Evolutionary conservation across 2,329 filamentous ascomycete genomes (phyloP).

Genomic region (Aspergillus awamori): DNA sequence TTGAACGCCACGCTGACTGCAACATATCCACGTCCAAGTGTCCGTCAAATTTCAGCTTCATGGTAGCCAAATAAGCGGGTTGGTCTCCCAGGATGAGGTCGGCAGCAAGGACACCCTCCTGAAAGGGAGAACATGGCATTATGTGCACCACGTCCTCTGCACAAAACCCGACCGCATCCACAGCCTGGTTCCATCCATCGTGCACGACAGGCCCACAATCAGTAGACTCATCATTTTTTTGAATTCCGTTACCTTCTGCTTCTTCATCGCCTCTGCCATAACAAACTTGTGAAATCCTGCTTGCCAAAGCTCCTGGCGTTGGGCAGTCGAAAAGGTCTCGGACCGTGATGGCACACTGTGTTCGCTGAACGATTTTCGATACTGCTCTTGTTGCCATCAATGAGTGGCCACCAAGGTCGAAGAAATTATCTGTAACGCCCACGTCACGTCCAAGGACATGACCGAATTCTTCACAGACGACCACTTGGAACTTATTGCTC

Average conservation of each 20-base stretch:
- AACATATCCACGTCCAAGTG: neutral
- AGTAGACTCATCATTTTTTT: too few relatives aligned
- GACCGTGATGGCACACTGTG: neutral
- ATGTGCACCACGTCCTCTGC: neutral
- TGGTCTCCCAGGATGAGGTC: neutral
- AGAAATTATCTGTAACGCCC: conserved; percentile 8
- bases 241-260: neutral
- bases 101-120: conserved; percentile 8
- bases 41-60: neutral
- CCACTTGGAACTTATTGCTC: neutral
- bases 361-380: neutral
- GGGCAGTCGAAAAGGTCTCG: conserved; percentile 6
- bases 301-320: conserved; percentile 2
- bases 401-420: conserved; percentile 11
- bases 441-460: neutral
- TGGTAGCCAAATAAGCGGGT: neutral
- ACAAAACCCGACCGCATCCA: neutral
- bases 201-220: too few relatives aligned
- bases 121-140: conserved; percentile 11
- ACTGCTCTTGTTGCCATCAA: conserved; percentile 13
- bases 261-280: neutral
- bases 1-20: neutral
- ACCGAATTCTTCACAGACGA: conserved; percentile 7
- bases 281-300: neutral
- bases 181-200: conserved; percentile 4